Evolutionary conservation across 129 eudicot species (phyloP), one percentile per base, ranked within the genome.

Genomic region (Flaveria bidentis): DNA sequence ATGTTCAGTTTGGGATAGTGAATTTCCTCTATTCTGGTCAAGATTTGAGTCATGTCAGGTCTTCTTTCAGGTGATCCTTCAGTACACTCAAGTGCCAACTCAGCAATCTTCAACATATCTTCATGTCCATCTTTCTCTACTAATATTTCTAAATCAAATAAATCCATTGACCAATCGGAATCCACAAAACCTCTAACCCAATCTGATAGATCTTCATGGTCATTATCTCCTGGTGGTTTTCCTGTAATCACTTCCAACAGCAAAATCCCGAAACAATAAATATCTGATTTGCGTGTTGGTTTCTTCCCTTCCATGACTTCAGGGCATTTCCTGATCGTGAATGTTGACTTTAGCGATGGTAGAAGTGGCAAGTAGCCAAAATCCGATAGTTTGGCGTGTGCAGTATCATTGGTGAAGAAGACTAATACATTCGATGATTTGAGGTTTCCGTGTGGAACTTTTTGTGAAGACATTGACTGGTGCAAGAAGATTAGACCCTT

Each of bases 391-490:
- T 91, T 88, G 9, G 82, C 74, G 1, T 63, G 86, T 58, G 67
- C 30, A 42, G 66, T 71, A 64, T 80, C 67, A 7, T 25, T 73
- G 6, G 63, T 36, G 20, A 60, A 81, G 64, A 66, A 36, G 79
- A 91, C 36, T 15, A 91, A 81, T 15, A 91, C 74, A 20, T 91
- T 91, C 9, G 91, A 78, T 12, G 97, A 91, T 74, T 86, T 91
- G 57, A 91, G 88, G 84, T 91, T 88, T 36, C 87, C 97, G 22
- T 91, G 97, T 67, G 94, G 88, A 26, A 83, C 88, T 62, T 80
- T 88, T 11, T 86, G 91, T n/a, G 92, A 85, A 13, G 86, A 64
- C 63, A 86, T 46, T 46, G 82, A 82, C 6, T 82, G 83, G 64
- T 88, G 87, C 28, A 91, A 85, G 74, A 78, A 86, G 7, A 68